Base-by-base conservation (phyloP, 2,329 filamentous ascomycete genomes). In the Colletotrichum cuscutae region DNA sequence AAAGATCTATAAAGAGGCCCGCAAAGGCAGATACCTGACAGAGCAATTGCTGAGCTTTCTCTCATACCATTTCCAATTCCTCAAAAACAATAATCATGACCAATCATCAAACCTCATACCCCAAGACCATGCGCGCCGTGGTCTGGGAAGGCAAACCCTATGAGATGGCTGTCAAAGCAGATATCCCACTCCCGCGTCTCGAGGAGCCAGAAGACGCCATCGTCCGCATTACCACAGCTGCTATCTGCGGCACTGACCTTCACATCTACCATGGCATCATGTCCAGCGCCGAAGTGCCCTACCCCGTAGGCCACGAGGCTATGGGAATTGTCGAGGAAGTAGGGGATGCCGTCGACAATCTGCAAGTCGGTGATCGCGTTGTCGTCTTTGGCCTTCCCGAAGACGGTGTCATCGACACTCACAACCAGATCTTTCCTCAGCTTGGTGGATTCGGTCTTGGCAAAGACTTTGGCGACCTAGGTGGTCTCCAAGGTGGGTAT, bases 291-390 rank as follows among this genome's bases (percentile, higher is more conserved):
- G 28, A 75, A 0, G 65, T 75, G 0, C 80, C 80, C 0, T 79
- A 61, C 8, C 60, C 56, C 4, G 56, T 81, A 11, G 84, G 84
- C 15, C 83, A 86, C 74, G 84, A 86, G 76, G 82, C 82, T 54
- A 78, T 85, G n/a, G 84, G 84, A n/a, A 65, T 80, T 52, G 77
- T 86, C 5, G 75, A 77, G 30, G 75, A 78, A 19, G 71, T 84
- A 32, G 85, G 85, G 5, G 63, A 76, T 4, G 79, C 76, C 12
- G 82, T 84, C 5, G 77, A 75, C 6, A 76, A 76, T 22, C 75
- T 85, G 62, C 76, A 79, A 46, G 63, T 77, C 3, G 84, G 84
- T 4, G 83, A 87, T 59, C 76, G 81, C 28, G 83, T 84, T 30
- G 81, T 84, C n/a, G 81, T 84, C 74, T 72, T 19, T 54, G 77